phyloP scores from a whole-genome alignment of 257 asterid genomes.

The Primulina tabacum region DNA sequence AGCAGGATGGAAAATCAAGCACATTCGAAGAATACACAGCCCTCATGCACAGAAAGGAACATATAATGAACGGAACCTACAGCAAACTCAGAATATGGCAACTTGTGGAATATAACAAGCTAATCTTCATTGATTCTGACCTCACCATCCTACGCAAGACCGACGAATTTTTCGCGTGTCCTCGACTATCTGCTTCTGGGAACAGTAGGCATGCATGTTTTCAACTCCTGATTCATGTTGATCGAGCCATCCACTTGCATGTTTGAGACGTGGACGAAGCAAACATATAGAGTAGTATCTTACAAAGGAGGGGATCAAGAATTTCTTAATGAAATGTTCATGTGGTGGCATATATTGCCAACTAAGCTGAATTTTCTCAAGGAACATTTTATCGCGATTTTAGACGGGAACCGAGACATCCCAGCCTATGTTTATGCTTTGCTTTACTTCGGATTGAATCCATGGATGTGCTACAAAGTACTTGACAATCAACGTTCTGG shows the following conservation, averaged over 20 bases:
- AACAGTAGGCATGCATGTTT: constrained; percentile 66
- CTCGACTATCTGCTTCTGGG: constrained; percentile 83
- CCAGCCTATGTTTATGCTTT: constrained; percentile 65
- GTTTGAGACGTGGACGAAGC: constrained; percentile 57
- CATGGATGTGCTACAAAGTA: constrained; percentile 70
- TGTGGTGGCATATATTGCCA: constrained; percentile 91
- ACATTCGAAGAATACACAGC: constrained; percentile 33
- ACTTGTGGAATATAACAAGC: not conserved
- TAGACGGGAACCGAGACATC: constrained; percentile 30
- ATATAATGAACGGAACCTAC: not conserved
- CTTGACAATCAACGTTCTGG: constrained; percentile 62
- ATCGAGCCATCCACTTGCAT: constrained; percentile 87
- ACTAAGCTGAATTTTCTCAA: constrained; percentile 66
- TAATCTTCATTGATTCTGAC: too few species aligned
- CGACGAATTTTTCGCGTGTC: constrained; percentile 66
- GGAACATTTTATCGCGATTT: constrained; percentile 37
- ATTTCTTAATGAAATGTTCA: constrained; percentile 68
- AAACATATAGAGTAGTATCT: constrained; percentile 49
- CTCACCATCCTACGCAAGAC: constrained; percentile 57
- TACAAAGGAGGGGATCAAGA: constrained; percentile 98
- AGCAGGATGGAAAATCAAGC: constrained; percentile 44
- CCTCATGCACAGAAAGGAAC: constrained; percentile 2
- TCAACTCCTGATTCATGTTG: constrained; percentile 82
- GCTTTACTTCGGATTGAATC: constrained; percentile 79
- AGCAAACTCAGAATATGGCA: not conserved